These are phyloP conservation scores for Leccinum subrobustum DNA, from an alignment of 1,284 basidiomycete species.

Conservation along the genomic window DNA sequence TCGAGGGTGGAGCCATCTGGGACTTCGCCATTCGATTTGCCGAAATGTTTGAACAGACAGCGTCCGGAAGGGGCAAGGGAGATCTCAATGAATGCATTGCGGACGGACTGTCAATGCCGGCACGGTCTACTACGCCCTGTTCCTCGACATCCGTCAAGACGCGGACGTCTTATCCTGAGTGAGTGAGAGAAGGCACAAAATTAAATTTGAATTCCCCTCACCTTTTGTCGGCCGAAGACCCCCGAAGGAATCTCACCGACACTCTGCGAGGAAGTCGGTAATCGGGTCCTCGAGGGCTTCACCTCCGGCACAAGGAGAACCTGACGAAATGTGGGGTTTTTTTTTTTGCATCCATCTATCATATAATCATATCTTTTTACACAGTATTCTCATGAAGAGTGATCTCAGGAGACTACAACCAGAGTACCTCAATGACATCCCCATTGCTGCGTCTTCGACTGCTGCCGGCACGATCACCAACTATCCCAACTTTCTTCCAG, in stretches of 20 bases:
- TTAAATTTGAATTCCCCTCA: background rate
- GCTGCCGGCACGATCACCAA: background rate
- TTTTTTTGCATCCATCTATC: background rate
- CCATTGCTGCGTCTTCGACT: conserved; percentile 58
- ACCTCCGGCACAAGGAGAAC: too few relatives aligned
- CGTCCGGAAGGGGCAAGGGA: conserved; percentile 4
- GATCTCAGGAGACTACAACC: conserved; percentile 74
- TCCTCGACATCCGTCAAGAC: conserved; percentile 22
- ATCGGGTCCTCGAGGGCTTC: conserved; percentile 15
- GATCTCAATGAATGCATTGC: background rate
- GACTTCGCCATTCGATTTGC: background rate
- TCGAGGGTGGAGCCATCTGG: conserved; percentile 22
- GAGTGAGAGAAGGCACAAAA: conserved; percentile 17
- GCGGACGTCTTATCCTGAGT: conserved; percentile 5
- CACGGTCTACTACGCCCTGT: conserved; percentile 17
- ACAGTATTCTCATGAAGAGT: conserved; percentile 71
- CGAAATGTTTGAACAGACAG: conserved; percentile 20
- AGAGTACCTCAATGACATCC: conserved; percentile 92
- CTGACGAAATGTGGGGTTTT: conserved; percentile 59
- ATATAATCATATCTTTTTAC: background rate
- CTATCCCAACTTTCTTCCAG: background rate
- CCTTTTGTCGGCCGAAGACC: conserved; percentile 4
- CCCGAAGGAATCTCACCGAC: conserved; percentile 24
- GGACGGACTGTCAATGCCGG: background rate
- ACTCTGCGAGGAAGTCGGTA: conserved; percentile 31